phyloP scores from a whole-genome alignment of 768 basidiomycete genomes.

The Chalciporus piperatus region DNA sequence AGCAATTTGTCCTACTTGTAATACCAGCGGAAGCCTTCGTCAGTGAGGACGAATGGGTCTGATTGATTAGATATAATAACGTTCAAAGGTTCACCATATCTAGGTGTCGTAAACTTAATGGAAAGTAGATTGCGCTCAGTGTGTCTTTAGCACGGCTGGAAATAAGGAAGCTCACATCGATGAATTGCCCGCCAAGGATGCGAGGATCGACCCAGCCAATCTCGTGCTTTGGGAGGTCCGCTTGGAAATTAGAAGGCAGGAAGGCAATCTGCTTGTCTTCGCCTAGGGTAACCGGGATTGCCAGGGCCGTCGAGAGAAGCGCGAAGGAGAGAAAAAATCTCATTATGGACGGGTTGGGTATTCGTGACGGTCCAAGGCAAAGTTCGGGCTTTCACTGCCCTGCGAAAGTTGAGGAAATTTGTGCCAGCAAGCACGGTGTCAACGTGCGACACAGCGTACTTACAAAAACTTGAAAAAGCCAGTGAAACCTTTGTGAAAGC shows the following conservation, averaged over 20 bases:
- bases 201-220: conserved; percentile 67
- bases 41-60: conserved; percentile 77
- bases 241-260: background rate
- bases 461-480: no score
- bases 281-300: conserved; percentile 13
- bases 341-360: conserved; percentile 13
- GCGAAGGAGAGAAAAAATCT: conserved; percentile 5
- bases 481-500: no score
- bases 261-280: conserved; percentile 13
- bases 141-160: background rate
- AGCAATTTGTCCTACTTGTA: conserved; percentile 46
- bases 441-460: background rate
- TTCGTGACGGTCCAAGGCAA: background rate
- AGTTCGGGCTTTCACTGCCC: background rate
- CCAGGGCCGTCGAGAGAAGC: conserved; percentile 12
- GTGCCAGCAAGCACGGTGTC: background rate
- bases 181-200: conserved; percentile 63
- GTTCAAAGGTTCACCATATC: conserved; percentile 79
- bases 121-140: background rate
- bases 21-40: conserved; percentile 65
- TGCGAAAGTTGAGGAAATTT: conserved; percentile 2
- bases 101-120: conserved; percentile 58
- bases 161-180: conserved; percentile 58
- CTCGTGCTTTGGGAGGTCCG: conserved; percentile 22
- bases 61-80: conserved; percentile 77